Evolutionary conservation across 495 filamentous ascomycete genomes (phyloP), one percentile per base, ranked within the genome.

Genomic region (Parathielavia hyrcaniae): DNA sequence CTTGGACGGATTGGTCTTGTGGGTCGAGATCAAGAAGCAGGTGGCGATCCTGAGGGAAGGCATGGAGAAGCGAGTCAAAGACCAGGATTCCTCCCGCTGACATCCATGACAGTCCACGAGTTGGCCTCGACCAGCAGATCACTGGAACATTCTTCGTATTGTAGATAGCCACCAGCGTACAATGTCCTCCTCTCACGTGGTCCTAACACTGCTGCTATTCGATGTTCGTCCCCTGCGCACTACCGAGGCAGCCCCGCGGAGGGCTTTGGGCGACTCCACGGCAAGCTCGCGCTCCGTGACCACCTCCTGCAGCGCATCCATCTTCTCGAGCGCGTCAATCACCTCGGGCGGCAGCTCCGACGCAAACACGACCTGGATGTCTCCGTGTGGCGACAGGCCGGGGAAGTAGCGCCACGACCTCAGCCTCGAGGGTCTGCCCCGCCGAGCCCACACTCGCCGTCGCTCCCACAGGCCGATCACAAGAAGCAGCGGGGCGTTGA

Each of bases 281-380:
- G 8, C 41, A 16, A 38, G 30, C 34, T 35, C 47, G 14, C 47
- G 51, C 22, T 46, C 50, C 9, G 39, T 20, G 17, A 14, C 23
- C 49, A 59, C 50, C 14, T 65, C 61, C n/a, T 58, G 55, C 38
- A 68, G 36, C 6, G 50, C 49, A 54, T 72, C 69, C 56, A 72
- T 51, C 66, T 67, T 65, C 19, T 69, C 68, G 9, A 70, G 66
- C 53, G 64, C 62, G 51, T 78, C 74, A 12, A 73, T 23, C 0
- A 82, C 67, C 1, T 71, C 73, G 39, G 76, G 69, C 34, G 82
- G 83, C 19, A 83, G 83, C 43, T 85, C 83, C 0, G 72, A 66
- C 16, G 82, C 77, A 62, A 86, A 85, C 2, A 84, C 80, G 0
- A 78, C 78, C 61, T 83, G 75, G 32, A 84, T 74, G 61, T 85